Base-by-base conservation (phyloP, 768 basidiomycete species). In the Hebeloma cylindrosporum region DNA sequence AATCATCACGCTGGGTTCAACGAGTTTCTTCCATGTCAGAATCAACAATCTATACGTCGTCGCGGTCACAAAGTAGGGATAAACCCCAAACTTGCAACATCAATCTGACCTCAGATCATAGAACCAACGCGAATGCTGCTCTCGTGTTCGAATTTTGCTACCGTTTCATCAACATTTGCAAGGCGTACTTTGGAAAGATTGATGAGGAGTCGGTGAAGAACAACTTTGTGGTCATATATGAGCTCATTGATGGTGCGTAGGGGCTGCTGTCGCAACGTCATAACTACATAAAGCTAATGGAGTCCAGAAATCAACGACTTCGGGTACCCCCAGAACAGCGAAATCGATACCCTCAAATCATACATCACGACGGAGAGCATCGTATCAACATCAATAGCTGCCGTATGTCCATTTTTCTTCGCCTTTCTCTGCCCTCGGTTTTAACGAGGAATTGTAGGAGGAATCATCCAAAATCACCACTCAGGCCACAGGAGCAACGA, bases 201-300 rank as follows among this genome's bases (percentile, higher is more conserved):
- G 96, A 99, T 60, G 96, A 99, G 63, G 95, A 97, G 64, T 81
- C 89, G 16, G 85, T 99, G 53, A 99, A 98, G 83, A 98, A 95
- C 66, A 99, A 99, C 69, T 99, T 99, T 66, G 93, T 94, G 32
- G 72, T 99, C 38, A 95, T 99, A 33, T 99, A 99, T 58, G 96
- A 99, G 67, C 78, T 99, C 30, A 88, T 98, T 53, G 96, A 99
- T 60, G 95, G 95, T 93, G 49, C 47, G 80, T 63, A 7, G 40
- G n/a, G 5, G n/a, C 8, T 11, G 25, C 27, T 18, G 25, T 20
- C 25, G 5, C 11, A 23, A 14, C 2, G 16, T 13, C 23, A 13
- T 39, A 7, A 36, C 20, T 36, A n/a, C n/a, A n/a, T n/a, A n/a
- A n/a, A n/a, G n/a, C n/a, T n/a, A n/a, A n/a, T 25, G 9, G 5